These are phyloP conservation scores for Aspergillus sergii DNA, from an alignment of 2,329 filamentous ascomycete genomes.

Conservation along the genomic window DNA sequence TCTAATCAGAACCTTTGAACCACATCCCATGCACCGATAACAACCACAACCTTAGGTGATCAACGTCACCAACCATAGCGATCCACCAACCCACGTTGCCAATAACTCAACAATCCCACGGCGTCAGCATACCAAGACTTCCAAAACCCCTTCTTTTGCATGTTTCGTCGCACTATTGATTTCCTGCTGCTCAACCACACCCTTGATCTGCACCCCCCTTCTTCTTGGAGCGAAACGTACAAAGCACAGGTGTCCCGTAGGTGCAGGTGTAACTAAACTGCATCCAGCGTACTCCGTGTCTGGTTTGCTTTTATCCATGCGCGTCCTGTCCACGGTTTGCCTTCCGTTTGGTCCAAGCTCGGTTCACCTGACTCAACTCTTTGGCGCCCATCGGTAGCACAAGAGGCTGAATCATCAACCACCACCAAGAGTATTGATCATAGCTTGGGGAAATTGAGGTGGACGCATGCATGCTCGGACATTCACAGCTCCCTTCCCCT, in stretches of 20 bases:
- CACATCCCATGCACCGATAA: background rate
- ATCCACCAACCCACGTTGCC: conserved; percentile 30
- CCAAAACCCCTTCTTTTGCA: conserved; percentile 3
- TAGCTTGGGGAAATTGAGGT: background rate
- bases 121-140: conserved; percentile 2
- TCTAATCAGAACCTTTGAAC: background rate
- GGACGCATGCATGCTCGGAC: background rate
- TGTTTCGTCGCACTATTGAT: conserved; percentile 5
- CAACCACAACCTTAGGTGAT: conserved; percentile 1
- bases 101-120: conserved; percentile 1
- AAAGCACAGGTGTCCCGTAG: background rate
- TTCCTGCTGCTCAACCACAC: conserved; percentile 3
- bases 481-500: background rate
- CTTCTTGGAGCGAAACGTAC: background rate
- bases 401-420: conserved; percentile 27
- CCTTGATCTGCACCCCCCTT: background rate
- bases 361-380: conserved; percentile 5
- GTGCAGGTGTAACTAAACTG: conserved; percentile 1
- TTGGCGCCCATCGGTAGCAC: background rate
- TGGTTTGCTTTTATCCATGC: background rate
- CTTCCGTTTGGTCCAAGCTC: conserved; percentile 13
- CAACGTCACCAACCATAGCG: conserved; percentile 33
- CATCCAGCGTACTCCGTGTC: background rate
- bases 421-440: conserved; percentile 16
- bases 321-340: conserved; percentile 4